These are phyloP conservation scores for Spizellomyces sp. DNA, from an alignment of 192 early-diverging fungal genomes.

Conservation along the genomic window DNA sequence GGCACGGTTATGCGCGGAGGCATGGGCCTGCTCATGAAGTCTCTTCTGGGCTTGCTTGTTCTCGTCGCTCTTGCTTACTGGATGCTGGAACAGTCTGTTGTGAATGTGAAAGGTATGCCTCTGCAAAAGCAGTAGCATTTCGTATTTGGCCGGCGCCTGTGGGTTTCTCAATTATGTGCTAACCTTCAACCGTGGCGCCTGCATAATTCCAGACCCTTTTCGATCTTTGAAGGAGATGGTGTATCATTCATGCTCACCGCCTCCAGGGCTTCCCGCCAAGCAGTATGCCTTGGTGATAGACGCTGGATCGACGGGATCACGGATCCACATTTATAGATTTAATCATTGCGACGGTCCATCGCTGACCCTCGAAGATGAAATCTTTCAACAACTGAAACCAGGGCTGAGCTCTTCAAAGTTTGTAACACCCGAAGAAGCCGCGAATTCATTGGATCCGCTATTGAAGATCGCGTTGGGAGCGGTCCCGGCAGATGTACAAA, in stretches of 20 bases:
- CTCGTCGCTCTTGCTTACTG: neutral
- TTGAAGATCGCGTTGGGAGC: conserved; percentile 72
- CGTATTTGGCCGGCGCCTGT: neutral
- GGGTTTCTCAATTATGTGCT: too few relatives aligned
- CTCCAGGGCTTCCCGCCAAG: conserved; percentile 59
- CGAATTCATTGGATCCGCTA: conserved; percentile 76
- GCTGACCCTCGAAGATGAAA: conserved; percentile 86
- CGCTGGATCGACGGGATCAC: conserved; percentile 95
- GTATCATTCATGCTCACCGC: conserved; percentile 12
- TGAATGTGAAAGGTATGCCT: neutral
- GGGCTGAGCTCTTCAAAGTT: conserved; percentile 77
- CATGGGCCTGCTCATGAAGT: conserved; percentile 1
- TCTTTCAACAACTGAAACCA: conserved; percentile 82
- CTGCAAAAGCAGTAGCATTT: neutral
- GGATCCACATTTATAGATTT: conserved; percentile 97
- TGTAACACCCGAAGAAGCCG: conserved; percentile 71
- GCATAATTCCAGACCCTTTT: too few relatives aligned
- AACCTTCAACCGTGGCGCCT: too few relatives aligned
- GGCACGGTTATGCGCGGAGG: neutral
- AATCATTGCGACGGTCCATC: conserved; percentile 80
- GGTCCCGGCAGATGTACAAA: conserved; percentile 69
- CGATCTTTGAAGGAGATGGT: too few relatives aligned
- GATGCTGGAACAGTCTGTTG: conserved; percentile 7
- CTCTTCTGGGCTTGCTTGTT: conserved; percentile 8
- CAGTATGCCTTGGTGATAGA: conserved; percentile 96